Percentiles rank a stretch among this genome's conserved stretches.
phyloP scores from a whole-genome alignment of 23 red algal species.

The Gracilaria gracilis region DNA sequence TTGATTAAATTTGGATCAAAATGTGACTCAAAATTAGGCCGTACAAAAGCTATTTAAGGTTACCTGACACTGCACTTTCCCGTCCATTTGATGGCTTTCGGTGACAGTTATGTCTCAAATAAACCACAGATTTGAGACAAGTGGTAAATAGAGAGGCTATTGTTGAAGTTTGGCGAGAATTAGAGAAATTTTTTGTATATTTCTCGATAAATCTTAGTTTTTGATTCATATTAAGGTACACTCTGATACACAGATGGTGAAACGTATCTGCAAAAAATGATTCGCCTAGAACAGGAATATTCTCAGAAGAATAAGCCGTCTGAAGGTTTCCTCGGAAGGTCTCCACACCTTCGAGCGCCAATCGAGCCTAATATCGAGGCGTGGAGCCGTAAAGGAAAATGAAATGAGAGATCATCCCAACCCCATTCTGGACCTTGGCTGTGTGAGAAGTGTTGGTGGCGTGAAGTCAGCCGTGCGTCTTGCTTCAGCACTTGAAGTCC shows the following conservation, averaged over 20 bases:
- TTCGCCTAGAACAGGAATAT: neutral
- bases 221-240: too few species aligned
- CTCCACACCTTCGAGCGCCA: neutral
- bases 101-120: too few species aligned
- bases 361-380: neutral
- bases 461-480: neutral
- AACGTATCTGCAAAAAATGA: neutral
- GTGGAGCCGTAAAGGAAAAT: neutral
- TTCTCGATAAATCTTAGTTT: too few species aligned
- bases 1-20: too few species aligned
- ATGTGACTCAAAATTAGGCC: too few species aligned
- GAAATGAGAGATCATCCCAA: neutral
- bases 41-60: too few species aligned
- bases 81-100: too few species aligned
- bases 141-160: too few species aligned
- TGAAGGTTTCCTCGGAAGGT: neutral
- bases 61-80: too few species aligned
- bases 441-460: neutral
- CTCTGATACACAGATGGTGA: neutral
- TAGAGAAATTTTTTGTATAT: too few species aligned
- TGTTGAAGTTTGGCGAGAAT: too few species aligned
- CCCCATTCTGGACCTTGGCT: neutral
- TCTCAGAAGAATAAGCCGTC: neutral
- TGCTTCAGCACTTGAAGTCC: neutral
- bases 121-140: too few species aligned